These are phyloP conservation scores for Cyberlindnera veronae DNA, from an alignment of 805 yeast species.

Conservation along the genomic window DNA sequence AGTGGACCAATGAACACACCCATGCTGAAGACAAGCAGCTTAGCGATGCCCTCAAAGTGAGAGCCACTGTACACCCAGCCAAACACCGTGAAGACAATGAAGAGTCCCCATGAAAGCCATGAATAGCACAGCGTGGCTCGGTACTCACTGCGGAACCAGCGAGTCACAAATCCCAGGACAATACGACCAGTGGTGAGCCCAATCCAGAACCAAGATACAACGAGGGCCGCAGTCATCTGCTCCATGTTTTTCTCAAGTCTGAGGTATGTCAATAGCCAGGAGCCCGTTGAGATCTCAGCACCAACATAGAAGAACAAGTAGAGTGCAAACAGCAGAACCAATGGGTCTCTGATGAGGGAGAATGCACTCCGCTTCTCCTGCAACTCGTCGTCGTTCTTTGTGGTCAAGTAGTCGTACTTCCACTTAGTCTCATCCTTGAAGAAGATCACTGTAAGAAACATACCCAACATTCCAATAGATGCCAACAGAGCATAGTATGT, in stretches of 20 bases:
- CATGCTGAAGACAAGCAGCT: conserved; percentile 34
- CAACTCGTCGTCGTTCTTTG: conserved; percentile 19
- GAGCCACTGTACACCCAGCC: conserved; percentile 10
- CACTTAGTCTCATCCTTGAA: conserved; percentile 43
- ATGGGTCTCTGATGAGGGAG: conserved; percentile 28
- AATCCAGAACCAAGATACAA: conserved; percentile 69
- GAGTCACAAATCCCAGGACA: conserved; percentile 51
- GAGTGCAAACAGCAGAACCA: conserved; percentile 45
- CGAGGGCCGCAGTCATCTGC: conserved; percentile 49
- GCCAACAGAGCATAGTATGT: conserved; percentile 8
- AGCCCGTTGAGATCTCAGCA: conserved; percentile 63
- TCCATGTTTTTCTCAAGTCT: conserved; percentile 51
- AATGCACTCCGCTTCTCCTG: conserved; percentile 15
- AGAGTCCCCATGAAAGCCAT: conserved; percentile 28
- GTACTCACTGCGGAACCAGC: conserved; percentile 43
- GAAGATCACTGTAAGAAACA: conserved; percentile 33
- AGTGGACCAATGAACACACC: conserved; percentile 68
- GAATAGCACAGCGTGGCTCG: conserved; percentile 35
- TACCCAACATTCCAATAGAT: conserved; percentile 22
- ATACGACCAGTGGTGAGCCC: conserved; percentile 68
- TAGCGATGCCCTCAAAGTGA: conserved; percentile 6
- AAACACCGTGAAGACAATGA: conserved; percentile 19
- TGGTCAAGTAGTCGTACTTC: conserved; percentile 28
- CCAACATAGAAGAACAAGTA: conserved; percentile 65
- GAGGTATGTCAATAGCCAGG: conserved; percentile 67